phyloP scores from a whole-genome alignment of 192 early-diverging fungal species.

The Coemansia sp. region DNA sequence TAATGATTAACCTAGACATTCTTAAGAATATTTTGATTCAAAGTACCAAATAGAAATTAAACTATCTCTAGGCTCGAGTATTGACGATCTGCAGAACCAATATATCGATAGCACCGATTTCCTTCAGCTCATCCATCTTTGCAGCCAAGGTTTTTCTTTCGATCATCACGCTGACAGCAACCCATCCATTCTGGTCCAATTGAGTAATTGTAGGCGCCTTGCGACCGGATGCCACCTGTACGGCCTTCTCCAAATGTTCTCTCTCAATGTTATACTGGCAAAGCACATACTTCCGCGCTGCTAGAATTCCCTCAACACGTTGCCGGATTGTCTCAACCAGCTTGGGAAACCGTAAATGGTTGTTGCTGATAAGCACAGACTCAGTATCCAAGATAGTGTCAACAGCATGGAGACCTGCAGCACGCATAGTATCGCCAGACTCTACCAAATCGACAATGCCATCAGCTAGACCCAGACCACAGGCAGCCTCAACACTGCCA shows the following conservation, averaged over 20 bases:
- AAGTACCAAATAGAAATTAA: too few relatives aligned
- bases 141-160: conserved; percentile 71
- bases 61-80: conserved; percentile 61
- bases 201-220: conserved; percentile 88
- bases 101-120: conserved; percentile 88
- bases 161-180: conserved; percentile 90
- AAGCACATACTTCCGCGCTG: conserved; percentile 83
- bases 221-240: conserved; percentile 84
- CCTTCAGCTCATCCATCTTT: conserved; percentile 87
- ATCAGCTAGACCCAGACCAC: conserved; percentile 93
- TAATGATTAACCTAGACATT: not conserved
- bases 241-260: conserved; percentile 60
- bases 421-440: conserved; percentile 99
- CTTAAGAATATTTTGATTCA: not conserved
- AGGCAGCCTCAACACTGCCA: conserved; percentile 95
- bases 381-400: conserved; percentile 79
- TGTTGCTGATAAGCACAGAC: conserved; percentile 88
- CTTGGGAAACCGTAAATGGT: conserved; percentile 67
- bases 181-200: conserved; percentile 85
- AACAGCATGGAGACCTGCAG: conserved; percentile 92
- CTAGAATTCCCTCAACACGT: conserved; percentile 88
- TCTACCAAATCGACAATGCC: conserved; percentile 84
- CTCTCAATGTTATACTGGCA: conserved; percentile 89
- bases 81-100: conserved; percentile 79
- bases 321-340: conserved; percentile 76